Conservation (phyloP, 345 rosid genomes). For the Kernera saxatilis region DNA sequence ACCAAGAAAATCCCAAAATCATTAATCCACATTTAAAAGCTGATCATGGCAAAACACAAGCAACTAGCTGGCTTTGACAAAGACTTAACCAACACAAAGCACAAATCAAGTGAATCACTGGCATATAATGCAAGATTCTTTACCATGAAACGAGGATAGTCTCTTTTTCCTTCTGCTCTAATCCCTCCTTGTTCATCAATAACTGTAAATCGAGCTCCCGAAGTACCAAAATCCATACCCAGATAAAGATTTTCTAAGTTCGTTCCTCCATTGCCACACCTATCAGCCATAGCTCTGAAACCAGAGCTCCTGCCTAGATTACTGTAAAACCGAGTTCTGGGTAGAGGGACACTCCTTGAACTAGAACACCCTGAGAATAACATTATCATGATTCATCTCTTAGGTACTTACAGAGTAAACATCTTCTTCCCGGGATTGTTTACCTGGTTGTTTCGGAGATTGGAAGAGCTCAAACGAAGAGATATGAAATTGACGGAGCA, state of each 20-base stretch:
- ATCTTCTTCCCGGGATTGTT: neutral
- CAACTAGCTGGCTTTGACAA: neutral
- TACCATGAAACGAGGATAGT: slow-evolving; percentile 56
- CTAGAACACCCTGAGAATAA: slow-evolving; percentile 32
- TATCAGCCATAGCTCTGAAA: slow-evolving; percentile 31
- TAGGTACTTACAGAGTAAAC: neutral
- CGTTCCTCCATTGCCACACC: slow-evolving; percentile 14
- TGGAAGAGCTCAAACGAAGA: slow-evolving; percentile 15
- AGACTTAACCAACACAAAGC: neutral
- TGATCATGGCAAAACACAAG: neutral
- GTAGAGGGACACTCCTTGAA: slow-evolving; percentile 13
- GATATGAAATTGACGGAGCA: slow-evolving; percentile 10
- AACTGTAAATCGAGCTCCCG: slow-evolving; percentile 79
- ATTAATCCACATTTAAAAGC: too few relatives aligned
- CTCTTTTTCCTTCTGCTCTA: slow-evolving; percentile 60
- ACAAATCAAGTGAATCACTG: neutral
- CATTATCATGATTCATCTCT: neutral
- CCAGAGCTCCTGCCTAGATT: neutral
- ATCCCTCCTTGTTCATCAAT: slow-evolving; percentile 62
- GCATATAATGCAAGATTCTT: neutral
- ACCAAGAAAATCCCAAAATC: too few relatives aligned
- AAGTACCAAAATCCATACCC: slow-evolving; percentile 96
- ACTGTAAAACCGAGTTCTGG: neutral
- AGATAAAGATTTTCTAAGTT: slow-evolving; percentile 48
- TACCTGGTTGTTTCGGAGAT: slow-evolving; percentile 8